Percentiles rank a stretch among this genome's conserved stretches.
These are phyloP conservation scores for Globisporangium heterothallicum DNA, from an alignment of 352 stramenopile species.

Conservation along the genomic window DNA sequence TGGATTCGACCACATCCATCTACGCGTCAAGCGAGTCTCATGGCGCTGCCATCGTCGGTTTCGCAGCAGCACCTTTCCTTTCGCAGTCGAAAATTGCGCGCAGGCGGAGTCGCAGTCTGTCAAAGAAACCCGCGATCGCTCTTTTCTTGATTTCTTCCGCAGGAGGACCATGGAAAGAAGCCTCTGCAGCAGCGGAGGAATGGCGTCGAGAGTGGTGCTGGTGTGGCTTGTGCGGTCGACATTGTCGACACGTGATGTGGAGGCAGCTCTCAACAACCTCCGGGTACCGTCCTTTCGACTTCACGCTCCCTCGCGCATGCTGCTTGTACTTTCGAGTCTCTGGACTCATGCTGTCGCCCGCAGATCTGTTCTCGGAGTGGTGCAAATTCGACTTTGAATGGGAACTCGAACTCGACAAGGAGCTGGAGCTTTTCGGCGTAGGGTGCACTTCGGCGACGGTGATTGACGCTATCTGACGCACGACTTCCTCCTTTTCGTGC, in stretches of 20 bases:
- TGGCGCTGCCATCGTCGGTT: background rate
- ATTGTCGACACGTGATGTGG: constrained; percentile 57
- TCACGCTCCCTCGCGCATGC: constrained; percentile 18
- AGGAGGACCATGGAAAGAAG: background rate
- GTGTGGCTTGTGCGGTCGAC: constrained; percentile 23
- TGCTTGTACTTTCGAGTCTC: constrained; percentile 3
- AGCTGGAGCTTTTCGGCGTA: background rate
- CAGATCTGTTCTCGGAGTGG: too few species aligned
- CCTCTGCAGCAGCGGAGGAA: background rate
- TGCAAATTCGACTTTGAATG: too few species aligned
- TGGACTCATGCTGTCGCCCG: too few species aligned
- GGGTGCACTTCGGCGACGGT: constrained; percentile 33
- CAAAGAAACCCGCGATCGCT: constrained; percentile 26
- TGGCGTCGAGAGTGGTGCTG: constrained; percentile 2
- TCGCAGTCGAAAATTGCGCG: constrained; percentile 21
- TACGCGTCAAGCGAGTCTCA: constrained; percentile 9
- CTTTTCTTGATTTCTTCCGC: constrained; percentile 12
- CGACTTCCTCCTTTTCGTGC: constrained; percentile 57
- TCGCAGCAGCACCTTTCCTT: background rate
- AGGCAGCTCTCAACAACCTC: constrained; percentile 70
- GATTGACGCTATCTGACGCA: constrained; percentile 24
- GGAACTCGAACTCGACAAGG: background rate
- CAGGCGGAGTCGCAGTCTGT: constrained; percentile 35
- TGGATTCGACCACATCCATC: background rate
- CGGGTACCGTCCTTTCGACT: constrained; percentile 27